Evolutionary conservation across 2,329 filamentous ascomycete genomes (phyloP).

Genomic region (Colletotrichum graminicola): DNA sequence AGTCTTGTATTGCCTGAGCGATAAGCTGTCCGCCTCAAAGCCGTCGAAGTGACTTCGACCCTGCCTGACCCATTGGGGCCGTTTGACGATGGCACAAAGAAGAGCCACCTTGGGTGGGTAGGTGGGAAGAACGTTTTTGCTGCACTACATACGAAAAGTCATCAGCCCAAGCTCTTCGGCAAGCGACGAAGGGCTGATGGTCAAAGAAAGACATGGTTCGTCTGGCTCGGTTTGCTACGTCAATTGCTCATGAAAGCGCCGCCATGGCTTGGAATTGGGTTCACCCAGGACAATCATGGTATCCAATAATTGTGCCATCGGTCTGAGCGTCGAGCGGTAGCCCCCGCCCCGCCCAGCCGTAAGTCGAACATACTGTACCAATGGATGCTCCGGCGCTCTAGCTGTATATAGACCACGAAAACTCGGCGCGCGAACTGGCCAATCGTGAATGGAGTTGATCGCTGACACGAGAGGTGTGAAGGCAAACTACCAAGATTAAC

Average conservation of each 20-base stretch:
- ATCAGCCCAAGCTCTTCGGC: conserved; percentile 16
- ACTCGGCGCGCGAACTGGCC: neutral
- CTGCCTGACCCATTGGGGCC: neutral
- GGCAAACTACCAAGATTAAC: conserved; percentile 11
- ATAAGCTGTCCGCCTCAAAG: neutral
- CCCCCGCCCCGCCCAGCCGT: conserved; percentile 11
- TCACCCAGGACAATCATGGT: conserved; percentile 17
- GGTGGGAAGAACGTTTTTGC: neutral
- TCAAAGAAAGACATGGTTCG: conserved; percentile 34
- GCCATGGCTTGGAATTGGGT: conserved; percentile 15
- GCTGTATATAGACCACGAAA: neutral
- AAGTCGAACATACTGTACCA: neutral
- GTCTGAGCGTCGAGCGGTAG: conserved; percentile 1
- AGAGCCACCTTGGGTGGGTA: neutral
- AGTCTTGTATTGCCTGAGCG: neutral
- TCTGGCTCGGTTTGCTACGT: conserved; percentile 13
- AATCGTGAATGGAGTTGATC: neutral
- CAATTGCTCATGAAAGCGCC: conserved; percentile 23
- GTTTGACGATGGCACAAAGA: neutral
- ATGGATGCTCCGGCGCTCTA: conserved; percentile 17
- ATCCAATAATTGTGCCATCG: conserved; percentile 37
- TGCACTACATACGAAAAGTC: conserved; percentile 20
- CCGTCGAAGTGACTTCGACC: neutral
- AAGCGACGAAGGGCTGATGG: conserved; percentile 16
- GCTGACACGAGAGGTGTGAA: conserved; percentile 5